Base-by-base conservation (phyloP, 768 basidiomycete species). In the Lentinula sp. region DNA sequence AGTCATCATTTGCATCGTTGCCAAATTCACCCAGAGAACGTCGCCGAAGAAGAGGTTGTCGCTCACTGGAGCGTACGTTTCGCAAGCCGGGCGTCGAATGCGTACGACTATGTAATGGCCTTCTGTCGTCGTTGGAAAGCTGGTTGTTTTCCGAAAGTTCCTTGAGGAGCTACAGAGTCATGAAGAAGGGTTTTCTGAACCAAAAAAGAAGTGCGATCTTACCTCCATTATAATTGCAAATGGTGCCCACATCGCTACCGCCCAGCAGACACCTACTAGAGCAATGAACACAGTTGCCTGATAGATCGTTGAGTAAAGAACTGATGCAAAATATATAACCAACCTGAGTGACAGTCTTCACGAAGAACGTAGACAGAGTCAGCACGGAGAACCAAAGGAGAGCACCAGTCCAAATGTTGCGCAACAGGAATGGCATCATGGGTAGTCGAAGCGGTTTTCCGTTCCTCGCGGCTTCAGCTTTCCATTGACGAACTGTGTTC, bases 211-310 rank as follows among this genome's bases (percentile, higher is more conserved):
- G 28, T n/a, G 4, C 7, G 37, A 1, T 20, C 81, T 54, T 64
- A 85, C 93, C 85, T 95, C 95, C 95, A 98, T 98, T 74, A 98
- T 93, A 68, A 97, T 94, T 18, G 95, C 91, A 66, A 97, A 97
- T 2, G 95, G 95, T 15, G 93, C 92, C 95, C 95, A 97, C 76
- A 91, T 93, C n/a, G 95, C 93, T 43, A 97, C 92, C 9, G 94
- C 92, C 95, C 95, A 98, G 72, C 90, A 95, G 41, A 97, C 89
- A 46, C 95, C 95, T 23, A 96, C 85, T 56, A 95, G 70, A 56
- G 86, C 86, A 60, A 97, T 91, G 67, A 90, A 86, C 16, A 87
- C 72, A 15, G 91, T 91, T 8, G 95, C 95, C 82, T 90, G 68
- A 16, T 43, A 58, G 59, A 32, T 8, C 51, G 33, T 51, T 10